Conservation (phyloP, 129 eudicot genomes). For the Chrysanthemum lavandulifolium region DNA sequence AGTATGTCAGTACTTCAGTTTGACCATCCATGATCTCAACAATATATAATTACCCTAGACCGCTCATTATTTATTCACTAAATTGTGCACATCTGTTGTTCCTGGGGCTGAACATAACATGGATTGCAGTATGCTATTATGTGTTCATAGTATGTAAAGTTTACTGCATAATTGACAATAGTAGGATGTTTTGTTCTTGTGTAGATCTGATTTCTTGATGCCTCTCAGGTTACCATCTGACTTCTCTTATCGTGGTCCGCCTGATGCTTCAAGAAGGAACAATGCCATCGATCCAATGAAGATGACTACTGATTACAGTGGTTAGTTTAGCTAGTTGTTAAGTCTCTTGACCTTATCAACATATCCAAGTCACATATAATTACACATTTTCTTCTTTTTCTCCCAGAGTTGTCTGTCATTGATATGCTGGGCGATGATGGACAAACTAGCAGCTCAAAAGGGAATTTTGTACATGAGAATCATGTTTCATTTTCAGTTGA, state of each 20-base stretch:
- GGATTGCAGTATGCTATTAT: slow-evolving; percentile 10
- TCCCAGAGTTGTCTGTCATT: slow-evolving; percentile 63
- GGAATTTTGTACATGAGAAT: slow-evolving; percentile 51
- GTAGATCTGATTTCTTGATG: slow-evolving; percentile 23
- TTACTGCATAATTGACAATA: slow-evolving; percentile 2
- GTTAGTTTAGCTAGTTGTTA: slow-evolving; percentile 12
- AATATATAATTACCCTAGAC: slow-evolving; percentile 11
- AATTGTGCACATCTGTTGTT: slow-evolving; percentile 1
- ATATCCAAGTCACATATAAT: slow-evolving; percentile 17
- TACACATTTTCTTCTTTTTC: slow-evolving; percentile 20
- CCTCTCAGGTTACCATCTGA: slow-evolving; percentile 32
- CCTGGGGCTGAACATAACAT: slow-evolving; percentile 3
- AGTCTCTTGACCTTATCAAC: slow-evolving; percentile 10
- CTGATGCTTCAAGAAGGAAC: slow-evolving; percentile 37
- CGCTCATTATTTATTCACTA: slow-evolving; percentile 12
- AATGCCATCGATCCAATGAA: slow-evolving; percentile 37
- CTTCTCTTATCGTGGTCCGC: slow-evolving; percentile 31
- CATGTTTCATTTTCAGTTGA: slow-evolving; percentile 90
- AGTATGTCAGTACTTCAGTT: slow-evolving; percentile 13
- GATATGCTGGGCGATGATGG: slow-evolving; percentile 82
- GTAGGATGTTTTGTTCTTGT: slow-evolving; percentile 3
- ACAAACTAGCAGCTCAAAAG: slow-evolving; percentile 37
- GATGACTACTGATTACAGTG: slow-evolving; percentile 29
- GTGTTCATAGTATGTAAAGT: slow-evolving; percentile 13
- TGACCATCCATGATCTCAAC: slow-evolving; percentile 18